Evolutionary conservation across 2,329 filamentous ascomycete species (phyloP).

Genomic region (Neofusicoccum umdonicola): DNA sequence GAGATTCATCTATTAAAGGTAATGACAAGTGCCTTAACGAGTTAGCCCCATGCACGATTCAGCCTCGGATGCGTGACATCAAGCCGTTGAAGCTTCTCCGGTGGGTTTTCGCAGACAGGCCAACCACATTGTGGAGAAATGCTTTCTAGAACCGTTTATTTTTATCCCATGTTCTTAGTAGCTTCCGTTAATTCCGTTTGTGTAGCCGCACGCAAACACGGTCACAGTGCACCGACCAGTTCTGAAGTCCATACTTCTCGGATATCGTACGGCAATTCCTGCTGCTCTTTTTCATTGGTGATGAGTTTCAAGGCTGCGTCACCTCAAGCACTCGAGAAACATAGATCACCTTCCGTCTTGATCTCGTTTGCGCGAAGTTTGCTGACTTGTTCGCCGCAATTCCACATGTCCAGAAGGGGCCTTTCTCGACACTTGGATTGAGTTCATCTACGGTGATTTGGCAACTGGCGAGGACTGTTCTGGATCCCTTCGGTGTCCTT

Average conservation of each 20-base stretch:
- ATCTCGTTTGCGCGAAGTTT: too few relatives aligned
- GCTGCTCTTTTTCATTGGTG: too few relatives aligned
- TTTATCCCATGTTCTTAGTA: not conserved
- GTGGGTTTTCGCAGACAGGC: not conserved
- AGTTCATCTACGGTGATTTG: constrained; percentile 24
- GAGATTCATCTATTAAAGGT: not conserved
- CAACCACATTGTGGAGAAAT: not conserved
- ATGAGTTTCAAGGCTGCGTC: too few relatives aligned
- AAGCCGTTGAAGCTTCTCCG: not conserved
- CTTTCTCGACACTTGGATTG: constrained; percentile 42
- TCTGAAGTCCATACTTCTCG: too few relatives aligned
- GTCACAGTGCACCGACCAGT: too few relatives aligned
- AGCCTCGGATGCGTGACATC: not conserved
- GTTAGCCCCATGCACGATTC: not conserved
- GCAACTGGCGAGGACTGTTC: constrained; percentile 34
- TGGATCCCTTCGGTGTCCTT: constrained; percentile 7
- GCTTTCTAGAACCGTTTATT: not conserved
- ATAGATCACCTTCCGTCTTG: too few relatives aligned
- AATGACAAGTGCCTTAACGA: not conserved
- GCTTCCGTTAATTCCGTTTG: not conserved
- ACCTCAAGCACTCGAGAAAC: too few relatives aligned
- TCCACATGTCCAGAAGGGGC: constrained; percentile 40
- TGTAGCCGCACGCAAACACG: not conserved
- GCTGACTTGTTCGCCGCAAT: too few relatives aligned
- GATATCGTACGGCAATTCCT: too few relatives aligned